Conservation (phyloP, 306 rosid species). For the Acacia melanoxylon region DNA sequence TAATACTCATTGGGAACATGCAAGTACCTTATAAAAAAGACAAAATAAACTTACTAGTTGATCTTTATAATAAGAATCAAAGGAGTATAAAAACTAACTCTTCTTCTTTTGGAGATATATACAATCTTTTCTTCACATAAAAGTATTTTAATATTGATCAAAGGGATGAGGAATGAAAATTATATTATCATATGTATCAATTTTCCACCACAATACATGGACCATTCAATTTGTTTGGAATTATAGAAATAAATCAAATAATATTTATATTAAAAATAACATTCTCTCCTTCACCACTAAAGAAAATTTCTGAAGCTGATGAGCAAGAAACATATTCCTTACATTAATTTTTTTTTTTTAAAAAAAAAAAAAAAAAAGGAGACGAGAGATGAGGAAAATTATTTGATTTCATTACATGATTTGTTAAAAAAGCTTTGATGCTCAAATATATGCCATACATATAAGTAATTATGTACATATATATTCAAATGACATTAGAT, state of each 20-base stretch:
- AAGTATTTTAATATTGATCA: not conserved
- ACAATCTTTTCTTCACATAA: not conserved
- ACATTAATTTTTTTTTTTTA: too few relatives aligned
- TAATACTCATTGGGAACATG: too few relatives aligned
- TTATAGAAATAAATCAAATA: too few relatives aligned
- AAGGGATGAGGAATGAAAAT: not conserved
- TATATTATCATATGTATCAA: not conserved
- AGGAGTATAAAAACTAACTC: not conserved
- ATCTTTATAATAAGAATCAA: too few relatives aligned
- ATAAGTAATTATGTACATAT: too few relatives aligned
- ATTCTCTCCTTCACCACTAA: not conserved
- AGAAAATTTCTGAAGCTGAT: not conserved
- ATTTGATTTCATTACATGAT: too few relatives aligned
- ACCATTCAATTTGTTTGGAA: not conserved
- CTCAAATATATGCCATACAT: not conserved
- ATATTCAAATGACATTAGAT: not conserved
- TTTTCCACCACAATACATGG: not conserved
- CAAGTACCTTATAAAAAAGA: too few relatives aligned
- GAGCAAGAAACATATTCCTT: not conserved
- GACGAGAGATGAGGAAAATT: not conserved
- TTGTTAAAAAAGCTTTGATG: too few relatives aligned
- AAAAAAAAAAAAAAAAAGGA: not conserved
- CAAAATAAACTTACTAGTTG: too few relatives aligned
- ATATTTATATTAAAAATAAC: not conserved
- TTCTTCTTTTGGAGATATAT: not conserved